Evolutionary conservation across 139 green algal genomes (phyloP).

Genomic region (Coccomyxa sp.): DNA sequence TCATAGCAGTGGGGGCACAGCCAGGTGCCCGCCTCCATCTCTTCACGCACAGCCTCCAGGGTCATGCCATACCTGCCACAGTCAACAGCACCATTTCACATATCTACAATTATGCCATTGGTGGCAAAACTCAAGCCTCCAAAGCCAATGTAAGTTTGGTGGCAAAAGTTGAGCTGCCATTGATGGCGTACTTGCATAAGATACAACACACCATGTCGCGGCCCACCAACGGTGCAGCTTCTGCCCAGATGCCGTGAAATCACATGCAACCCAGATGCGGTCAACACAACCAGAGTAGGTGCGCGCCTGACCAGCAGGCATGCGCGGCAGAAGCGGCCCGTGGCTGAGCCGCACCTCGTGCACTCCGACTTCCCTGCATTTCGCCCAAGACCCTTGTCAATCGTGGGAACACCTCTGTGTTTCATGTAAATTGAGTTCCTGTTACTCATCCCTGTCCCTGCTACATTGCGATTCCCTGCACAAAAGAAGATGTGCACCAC

Average conservation of each 20-base stretch:
- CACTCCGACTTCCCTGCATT: conserved; percentile 62
- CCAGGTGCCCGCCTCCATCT: conserved; percentile 39
- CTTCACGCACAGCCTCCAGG: conserved; percentile 36
- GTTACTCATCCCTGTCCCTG: background rate
- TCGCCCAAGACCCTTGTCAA: background rate
- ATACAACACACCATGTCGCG: too few species aligned
- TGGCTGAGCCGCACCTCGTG: conserved; percentile 37
- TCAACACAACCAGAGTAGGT: too few species aligned
- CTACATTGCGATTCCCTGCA: background rate
- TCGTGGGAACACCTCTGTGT: background rate
- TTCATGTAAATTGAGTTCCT: background rate
- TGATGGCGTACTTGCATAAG: too few species aligned
- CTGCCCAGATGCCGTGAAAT: too few species aligned
- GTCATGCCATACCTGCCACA: conserved; percentile 35
- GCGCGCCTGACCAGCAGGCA: conserved; percentile 49
- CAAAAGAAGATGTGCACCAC: background rate
- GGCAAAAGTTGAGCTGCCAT: too few species aligned
- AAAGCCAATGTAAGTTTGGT: too few species aligned
- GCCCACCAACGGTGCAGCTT: too few species aligned
- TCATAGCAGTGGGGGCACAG: conserved; percentile 77
- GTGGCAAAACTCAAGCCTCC: too few species aligned
- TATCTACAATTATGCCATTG: too few species aligned
- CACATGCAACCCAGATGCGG: too few species aligned
- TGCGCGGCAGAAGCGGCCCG: conserved; percentile 59
- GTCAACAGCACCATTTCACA: too few species aligned